These are phyloP conservation scores for Capronia coronata DNA, from an alignment of 2,329 filamentous ascomycete species.

Conservation along the genomic window DNA sequence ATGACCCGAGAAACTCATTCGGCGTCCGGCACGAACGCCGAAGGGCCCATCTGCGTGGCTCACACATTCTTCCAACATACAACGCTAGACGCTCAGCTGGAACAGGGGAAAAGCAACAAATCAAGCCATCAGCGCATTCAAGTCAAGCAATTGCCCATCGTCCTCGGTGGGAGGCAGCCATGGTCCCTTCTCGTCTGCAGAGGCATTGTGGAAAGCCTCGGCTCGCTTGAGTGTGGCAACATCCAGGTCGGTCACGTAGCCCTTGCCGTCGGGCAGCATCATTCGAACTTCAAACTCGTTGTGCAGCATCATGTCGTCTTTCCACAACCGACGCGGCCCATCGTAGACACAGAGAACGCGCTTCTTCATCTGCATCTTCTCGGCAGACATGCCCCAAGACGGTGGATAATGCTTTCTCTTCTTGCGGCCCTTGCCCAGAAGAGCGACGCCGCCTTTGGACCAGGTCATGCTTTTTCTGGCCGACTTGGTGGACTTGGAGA, in stretches of 20 bases:
- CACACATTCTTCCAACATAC: slow-evolving; percentile 3
- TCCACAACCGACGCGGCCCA: slow-evolving; percentile 77
- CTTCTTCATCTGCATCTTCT: slow-evolving; percentile 98
- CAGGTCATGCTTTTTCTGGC: slow-evolving; percentile 65
- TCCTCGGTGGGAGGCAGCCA: slow-evolving; percentile 50
- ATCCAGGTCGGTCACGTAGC: slow-evolving; percentile 88
- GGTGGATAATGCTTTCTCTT: slow-evolving; percentile 89
- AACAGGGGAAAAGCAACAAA: not conserved
- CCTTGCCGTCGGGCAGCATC: slow-evolving; percentile 65
- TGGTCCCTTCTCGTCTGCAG: slow-evolving; percentile 77
- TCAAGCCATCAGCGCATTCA: slow-evolving; percentile 32
- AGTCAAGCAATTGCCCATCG: slow-evolving; percentile 26
- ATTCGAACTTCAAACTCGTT: slow-evolving; percentile 90
- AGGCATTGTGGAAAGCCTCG: slow-evolving; percentile 73
- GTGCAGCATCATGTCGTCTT: slow-evolving; percentile 98
- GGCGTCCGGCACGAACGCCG: not conserved
- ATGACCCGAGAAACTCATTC: not conserved
- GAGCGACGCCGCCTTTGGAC: slow-evolving; percentile 65
- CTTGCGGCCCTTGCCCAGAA: slow-evolving; percentile 64
- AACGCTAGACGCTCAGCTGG: slow-evolving; percentile 2
- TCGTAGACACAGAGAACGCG: slow-evolving; percentile 90
- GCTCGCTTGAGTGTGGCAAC: slow-evolving; percentile 82
- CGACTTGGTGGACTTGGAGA: slow-evolving; percentile 36
- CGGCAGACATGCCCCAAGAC: slow-evolving; percentile 85
- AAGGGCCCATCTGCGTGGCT: not conserved